These are phyloP conservation scores for Colletotrichum sp. DNA, from an alignment of 2,329 filamentous ascomycete genomes.

Conservation along the genomic window DNA sequence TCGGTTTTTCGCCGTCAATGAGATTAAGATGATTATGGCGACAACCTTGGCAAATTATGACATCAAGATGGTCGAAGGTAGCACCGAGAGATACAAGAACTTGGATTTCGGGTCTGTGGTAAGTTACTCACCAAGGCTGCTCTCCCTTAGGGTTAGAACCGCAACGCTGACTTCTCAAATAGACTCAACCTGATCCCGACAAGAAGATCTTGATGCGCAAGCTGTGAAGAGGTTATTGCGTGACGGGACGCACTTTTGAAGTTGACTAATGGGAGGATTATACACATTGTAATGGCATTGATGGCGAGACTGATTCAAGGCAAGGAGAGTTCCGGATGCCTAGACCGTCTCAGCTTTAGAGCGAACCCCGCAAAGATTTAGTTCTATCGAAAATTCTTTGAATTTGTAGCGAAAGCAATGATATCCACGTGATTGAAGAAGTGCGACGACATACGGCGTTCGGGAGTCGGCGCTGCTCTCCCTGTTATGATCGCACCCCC, in stretches of 20 bases:
- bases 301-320: neutral
- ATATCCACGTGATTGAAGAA: neutral
- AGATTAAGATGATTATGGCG: slow-evolving; percentile 50
- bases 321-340: neutral
- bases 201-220: slow-evolving; percentile 7
- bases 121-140: neutral
- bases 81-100: slow-evolving; percentile 4
- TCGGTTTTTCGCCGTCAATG: slow-evolving; percentile 49
- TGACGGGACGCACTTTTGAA: too few species aligned
- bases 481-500: too few species aligned
- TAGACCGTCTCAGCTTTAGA: neutral
- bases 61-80: slow-evolving; percentile 33
- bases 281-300: neutral
- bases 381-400: neutral
- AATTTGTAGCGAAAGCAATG: neutral
- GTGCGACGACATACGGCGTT: neutral
- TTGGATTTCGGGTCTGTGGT: slow-evolving; percentile 3
- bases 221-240: neutral
- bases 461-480: neutral
- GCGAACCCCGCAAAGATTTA: neutral
- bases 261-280: neutral
- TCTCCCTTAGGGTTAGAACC: fast-evolving
- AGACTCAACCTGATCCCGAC: slow-evolving; percentile 7
- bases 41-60: slow-evolving; percentile 47
- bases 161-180: neutral